phyloP scores from a whole-genome alignment of 1,284 basidiomycete species.

The Fomitopsis betulina region DNA sequence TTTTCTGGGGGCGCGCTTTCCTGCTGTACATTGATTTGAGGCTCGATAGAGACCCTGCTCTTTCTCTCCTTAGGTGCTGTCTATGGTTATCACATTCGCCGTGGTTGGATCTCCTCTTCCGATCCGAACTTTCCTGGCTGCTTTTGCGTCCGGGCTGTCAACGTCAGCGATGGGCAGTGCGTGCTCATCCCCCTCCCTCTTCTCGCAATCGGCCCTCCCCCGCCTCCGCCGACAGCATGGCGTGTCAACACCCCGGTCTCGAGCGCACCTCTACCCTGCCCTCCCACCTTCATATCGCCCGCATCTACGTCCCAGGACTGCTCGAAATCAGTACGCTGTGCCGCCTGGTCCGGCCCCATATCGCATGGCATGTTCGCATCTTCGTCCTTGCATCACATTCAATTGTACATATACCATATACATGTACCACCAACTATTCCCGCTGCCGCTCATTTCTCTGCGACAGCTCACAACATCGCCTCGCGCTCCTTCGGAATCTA shows the following conservation, averaged over 20 bases:
- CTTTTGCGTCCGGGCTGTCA: not conserved
- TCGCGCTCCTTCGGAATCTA: not conserved
- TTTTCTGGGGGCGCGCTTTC: not conserved
- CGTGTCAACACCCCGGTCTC: not conserved
- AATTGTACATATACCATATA: conserved; percentile 3
- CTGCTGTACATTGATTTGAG: not conserved
- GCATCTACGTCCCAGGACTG: not conserved
- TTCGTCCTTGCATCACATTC: not conserved
- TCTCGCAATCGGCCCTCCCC: not conserved
- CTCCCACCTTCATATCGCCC: not conserved
- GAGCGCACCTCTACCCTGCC: not conserved
- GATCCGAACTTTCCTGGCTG: not conserved
- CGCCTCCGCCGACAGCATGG: not conserved
- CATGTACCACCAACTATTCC: not conserved
- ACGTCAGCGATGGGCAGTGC: not conserved
- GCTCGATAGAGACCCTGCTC: not conserved
- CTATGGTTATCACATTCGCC: not conserved
- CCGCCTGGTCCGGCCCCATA: not conserved
- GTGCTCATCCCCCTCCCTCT: not conserved
- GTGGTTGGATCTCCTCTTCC: not conserved
- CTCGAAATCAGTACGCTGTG: not conserved
- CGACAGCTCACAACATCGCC: not conserved
- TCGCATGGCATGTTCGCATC: not conserved
- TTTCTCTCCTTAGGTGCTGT: not conserved
- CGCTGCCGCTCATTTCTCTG: not conserved